Evolutionary conservation across 495 filamentous ascomycete genomes (phyloP).

Genomic region (Physcia stellaris): DNA sequence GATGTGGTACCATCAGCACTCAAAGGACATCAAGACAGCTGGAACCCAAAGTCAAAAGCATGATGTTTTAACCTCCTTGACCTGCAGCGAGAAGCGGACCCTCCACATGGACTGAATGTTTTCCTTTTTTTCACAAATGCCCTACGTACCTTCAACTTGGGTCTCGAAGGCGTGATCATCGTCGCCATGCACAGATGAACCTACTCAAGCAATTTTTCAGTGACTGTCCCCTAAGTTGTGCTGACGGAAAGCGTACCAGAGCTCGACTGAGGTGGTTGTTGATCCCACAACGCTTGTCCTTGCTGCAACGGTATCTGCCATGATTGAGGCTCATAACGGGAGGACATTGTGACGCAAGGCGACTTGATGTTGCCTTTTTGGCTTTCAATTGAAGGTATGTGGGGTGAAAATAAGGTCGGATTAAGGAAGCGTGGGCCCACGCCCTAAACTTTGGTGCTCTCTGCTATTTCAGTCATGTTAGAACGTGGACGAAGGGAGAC

Average conservation of each 20-base stretch:
- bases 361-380: background rate
- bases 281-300: constrained; percentile 64
- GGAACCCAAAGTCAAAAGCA: background rate
- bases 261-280: constrained; percentile 71
- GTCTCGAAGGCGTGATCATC: constrained; percentile 69
- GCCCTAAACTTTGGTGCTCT: too few species aligned
- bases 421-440: too few species aligned
- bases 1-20: constrained; percentile 16
- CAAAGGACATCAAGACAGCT: background rate
- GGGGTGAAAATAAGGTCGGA: too few species aligned
- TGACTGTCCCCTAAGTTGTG: constrained; percentile 18
- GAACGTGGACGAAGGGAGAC: too few species aligned
- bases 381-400: too few species aligned
- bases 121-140: constrained; percentile 1
- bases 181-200: constrained; percentile 62
- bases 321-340: constrained; percentile 79
- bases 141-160: constrained; percentile 81
- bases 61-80: background rate
- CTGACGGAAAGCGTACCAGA: constrained; percentile 47
- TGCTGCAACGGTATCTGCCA: constrained; percentile 56
- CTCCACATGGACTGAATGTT: background rate
- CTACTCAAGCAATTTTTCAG: constrained; percentile 47
- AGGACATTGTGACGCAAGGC: constrained; percentile 53
- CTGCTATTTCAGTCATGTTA: too few species aligned
- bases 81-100: background rate